Percentiles rank a stretch among this genome's conserved stretches.
Conservation (phyloP, 2,329 filamentous ascomycete species). For the Mycosphaerella arachidis region DNA sequence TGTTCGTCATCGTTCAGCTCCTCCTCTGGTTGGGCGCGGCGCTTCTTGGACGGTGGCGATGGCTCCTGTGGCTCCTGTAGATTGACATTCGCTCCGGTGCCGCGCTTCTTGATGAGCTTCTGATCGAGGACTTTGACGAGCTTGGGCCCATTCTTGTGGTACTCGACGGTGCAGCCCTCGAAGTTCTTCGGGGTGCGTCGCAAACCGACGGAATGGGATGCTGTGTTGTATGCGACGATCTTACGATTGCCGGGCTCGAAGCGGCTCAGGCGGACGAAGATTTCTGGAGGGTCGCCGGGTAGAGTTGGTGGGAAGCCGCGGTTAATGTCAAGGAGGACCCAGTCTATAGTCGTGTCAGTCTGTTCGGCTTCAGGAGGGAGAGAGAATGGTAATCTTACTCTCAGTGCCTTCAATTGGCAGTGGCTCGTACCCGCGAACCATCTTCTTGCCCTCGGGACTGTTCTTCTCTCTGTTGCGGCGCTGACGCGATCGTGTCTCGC, state of each 20-base stretch:
- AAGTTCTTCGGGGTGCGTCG: constrained; percentile 12
- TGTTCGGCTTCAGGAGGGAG: constrained; percentile 4
- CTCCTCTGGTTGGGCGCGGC: not conserved
- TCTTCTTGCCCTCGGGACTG: not conserved
- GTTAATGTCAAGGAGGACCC: constrained; percentile 26
- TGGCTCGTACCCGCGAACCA: not conserved
- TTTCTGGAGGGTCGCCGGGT: constrained; percentile 6
- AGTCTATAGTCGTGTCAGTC: constrained; percentile 14
- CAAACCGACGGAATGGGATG: constrained; percentile 13
- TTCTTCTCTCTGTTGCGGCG: not conserved
- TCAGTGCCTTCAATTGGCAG: not conserved
- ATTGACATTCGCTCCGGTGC: not conserved
- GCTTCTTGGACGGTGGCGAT: not conserved
- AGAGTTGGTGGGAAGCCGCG: constrained; percentile 12
- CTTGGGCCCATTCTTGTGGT: constrained; percentile 18
- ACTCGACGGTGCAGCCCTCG: constrained; percentile 17
- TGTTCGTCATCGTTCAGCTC: not conserved
- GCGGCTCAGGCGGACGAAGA: constrained; percentile 8
- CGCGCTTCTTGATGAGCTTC: constrained; percentile 1
- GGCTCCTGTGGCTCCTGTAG: not conserved
- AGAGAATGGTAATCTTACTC: constrained; percentile 34
- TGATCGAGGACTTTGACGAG: constrained; percentile 9
- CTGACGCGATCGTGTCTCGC: not conserved
- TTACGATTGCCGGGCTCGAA: constrained; percentile 21
- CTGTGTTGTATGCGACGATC: constrained; percentile 22